Conservation (phyloP, 2,329 filamentous ascomycete genomes). For the Neopestalotiopsis rosae region DNA sequence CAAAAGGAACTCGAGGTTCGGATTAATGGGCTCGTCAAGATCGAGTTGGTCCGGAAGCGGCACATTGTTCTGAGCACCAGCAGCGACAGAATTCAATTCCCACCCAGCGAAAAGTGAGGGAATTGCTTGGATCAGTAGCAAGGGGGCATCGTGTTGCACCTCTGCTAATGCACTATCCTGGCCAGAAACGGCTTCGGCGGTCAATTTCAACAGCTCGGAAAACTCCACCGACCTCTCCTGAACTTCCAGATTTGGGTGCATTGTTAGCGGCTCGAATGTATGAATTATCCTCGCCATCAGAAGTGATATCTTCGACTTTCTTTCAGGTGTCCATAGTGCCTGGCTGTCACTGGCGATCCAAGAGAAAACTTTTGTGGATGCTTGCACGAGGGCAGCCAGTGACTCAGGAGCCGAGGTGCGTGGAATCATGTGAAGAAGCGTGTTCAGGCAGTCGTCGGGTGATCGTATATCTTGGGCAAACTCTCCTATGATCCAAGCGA, state of each 20-base stretch:
- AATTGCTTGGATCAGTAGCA: slow-evolving; percentile 88
- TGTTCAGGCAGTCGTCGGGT: slow-evolving; percentile 74
- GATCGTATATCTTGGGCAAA: slow-evolving; percentile 75
- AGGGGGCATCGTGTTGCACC: slow-evolving; percentile 70
- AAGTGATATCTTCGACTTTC: slow-evolving; percentile 76
- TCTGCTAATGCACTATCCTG: slow-evolving; percentile 64
- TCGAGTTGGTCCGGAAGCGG: slow-evolving; percentile 78
- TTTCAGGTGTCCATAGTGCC: slow-evolving; percentile 72
- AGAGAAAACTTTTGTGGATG: slow-evolving; percentile 84
- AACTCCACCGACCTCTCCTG: slow-evolving; percentile 95
- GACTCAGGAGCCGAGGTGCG: slow-evolving; percentile 65
- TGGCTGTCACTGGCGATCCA: slow-evolving; percentile 69
- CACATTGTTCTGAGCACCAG: slow-evolving; percentile 83
- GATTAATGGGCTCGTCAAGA: slow-evolving; percentile 82
- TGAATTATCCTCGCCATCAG: slow-evolving; percentile 83
- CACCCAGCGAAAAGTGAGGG: slow-evolving; percentile 85
- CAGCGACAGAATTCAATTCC: slow-evolving; percentile 90
- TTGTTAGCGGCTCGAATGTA: slow-evolving; percentile 77
- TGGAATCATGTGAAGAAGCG: slow-evolving; percentile 72
- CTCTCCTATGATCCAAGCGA: slow-evolving; percentile 88
- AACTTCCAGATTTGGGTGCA: slow-evolving; percentile 89
- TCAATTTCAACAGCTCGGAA: slow-evolving; percentile 85
- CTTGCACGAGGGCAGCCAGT: slow-evolving; percentile 82
- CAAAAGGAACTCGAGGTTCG: slow-evolving; percentile 72
- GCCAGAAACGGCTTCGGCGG: slow-evolving; percentile 77